Base-by-base conservation (phyloP, 768 basidiomycete species). In the Boletales sp. region DNA sequence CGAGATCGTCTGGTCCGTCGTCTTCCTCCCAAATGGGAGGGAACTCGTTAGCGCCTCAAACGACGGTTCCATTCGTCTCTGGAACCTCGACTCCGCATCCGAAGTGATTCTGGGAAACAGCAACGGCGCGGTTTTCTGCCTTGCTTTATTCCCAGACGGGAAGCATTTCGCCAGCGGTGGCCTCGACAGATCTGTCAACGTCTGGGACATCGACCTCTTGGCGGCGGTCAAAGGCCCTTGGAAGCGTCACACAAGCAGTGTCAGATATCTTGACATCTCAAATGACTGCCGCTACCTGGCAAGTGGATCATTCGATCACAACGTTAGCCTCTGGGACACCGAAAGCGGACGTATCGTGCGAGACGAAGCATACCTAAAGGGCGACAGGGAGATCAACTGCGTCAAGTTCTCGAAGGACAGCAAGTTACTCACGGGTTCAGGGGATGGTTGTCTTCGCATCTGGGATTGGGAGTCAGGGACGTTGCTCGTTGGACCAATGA, bases 261-360 rank as follows among this genome's bases (percentile, higher is more conserved):
- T 64, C 48, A 63, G 63, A 51, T 64, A 61, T 44, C 54, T 64
- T 14, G 63, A 64, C 47, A 35, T 64, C 42, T 64, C 63, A 39
- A 56, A 49, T 19, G 64, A 66, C 61, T 54, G 61, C 37, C 61
- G 58, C 47, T 64, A 64, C 64, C 17, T 64, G 32, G 55, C 46
- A 6, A 65, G 65, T 32, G 63, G 63, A 53, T 65, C 65, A 41
- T 64, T 66, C 50, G 63, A 65, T 65, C 62, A 64, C 58, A 65
- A 55, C 17, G 40, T 67, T 31, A 67, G 61, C 57, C 11, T 65
- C 40, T 65, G 65, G 65, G 55, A 67, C 53, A 61, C 64, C 47
- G 47, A 53, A 59, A 65, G 43, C 30, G 62, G 65, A 46, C 45
- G 40, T 42, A 36, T 63, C 47, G 55, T 64, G 46, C 58, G 54